Evolutionary conservation across 73 alveolate genomes (phyloP).

Genomic region (Symbiodinium natans): DNA sequence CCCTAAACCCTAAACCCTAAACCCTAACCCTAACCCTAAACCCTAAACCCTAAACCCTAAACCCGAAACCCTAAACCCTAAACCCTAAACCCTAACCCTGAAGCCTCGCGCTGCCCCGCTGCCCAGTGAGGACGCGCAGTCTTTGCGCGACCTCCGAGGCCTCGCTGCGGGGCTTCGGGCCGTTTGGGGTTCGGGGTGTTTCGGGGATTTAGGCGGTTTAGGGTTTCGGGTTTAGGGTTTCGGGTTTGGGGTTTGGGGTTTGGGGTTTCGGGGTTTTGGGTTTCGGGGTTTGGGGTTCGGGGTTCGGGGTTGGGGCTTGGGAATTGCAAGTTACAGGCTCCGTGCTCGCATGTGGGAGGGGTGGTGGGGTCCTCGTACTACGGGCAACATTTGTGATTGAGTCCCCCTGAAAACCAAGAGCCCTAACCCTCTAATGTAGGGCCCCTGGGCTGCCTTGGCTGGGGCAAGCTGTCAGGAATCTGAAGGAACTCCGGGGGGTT

Average conservation of each 20-base stretch:
- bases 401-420: too few relatives aligned
- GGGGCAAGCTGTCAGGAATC: too few relatives aligned
- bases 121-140: background rate
- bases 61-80: background rate
- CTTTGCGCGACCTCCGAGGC: background rate
- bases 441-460: too few relatives aligned
- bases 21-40: background rate
- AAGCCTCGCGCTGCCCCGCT: background rate
- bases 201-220: background rate
- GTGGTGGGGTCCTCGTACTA: too few relatives aligned
- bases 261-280: background rate
- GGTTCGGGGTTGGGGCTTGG: background rate
- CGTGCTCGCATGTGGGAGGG: too few relatives aligned
- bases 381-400: too few relatives aligned
- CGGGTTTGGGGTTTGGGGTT: background rate
- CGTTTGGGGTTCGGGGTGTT: too few relatives aligned
- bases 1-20: background rate
- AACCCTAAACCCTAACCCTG: background rate
- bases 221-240: background rate
- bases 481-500: too few relatives aligned
- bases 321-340: too few relatives aligned
- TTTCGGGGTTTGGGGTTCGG: background rate
- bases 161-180: background rate
- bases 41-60: background rate
- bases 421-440: too few relatives aligned